Evolutionary conservation across 2,329 filamentous ascomycete species (phyloP).

Genomic region (Claviceps spartinae): DNA sequence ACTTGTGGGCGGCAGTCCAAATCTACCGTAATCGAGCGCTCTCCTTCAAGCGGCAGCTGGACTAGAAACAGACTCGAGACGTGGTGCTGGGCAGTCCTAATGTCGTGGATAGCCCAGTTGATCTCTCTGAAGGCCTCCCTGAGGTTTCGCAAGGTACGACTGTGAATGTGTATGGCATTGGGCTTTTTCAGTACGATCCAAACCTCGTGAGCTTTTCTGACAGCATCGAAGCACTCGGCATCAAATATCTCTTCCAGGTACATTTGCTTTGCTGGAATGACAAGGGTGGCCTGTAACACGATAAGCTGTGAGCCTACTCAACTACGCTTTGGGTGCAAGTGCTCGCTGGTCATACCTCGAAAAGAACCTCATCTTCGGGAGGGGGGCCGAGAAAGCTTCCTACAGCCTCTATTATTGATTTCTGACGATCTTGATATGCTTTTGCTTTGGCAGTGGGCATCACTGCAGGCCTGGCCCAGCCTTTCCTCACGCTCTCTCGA

Average conservation of each 20-base stretch:
- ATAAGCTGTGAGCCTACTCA: slow-evolving; percentile 1
- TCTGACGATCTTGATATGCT: slow-evolving; percentile 9
- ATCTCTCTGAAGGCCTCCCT: slow-evolving; percentile 15
- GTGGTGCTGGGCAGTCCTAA: slow-evolving; percentile 16
- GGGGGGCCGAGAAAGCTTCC: slow-evolving; percentile 13
- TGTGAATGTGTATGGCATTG: slow-evolving; percentile 15
- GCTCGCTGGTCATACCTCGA: slow-evolving; percentile 12
- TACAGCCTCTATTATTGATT: slow-evolving; percentile 7
- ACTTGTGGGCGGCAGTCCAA: slow-evolving; percentile 14
- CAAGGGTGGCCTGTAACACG: slow-evolving; percentile 12
- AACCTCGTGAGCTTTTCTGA: slow-evolving; percentile 16
- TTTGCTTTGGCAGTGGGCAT: slow-evolving; percentile 14
- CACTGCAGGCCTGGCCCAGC: background rate
- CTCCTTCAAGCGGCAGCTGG: slow-evolving; percentile 12
- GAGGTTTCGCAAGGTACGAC: slow-evolving; percentile 12
- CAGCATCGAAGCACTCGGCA: slow-evolving; percentile 12
- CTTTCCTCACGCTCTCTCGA: background rate
- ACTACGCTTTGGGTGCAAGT: too few species aligned
- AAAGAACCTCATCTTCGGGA: slow-evolving; percentile 10
- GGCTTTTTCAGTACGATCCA: slow-evolving; percentile 17
- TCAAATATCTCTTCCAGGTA: slow-evolving; percentile 15
- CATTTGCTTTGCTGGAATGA: slow-evolving; percentile 17
- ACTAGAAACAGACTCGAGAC: slow-evolving; percentile 14
- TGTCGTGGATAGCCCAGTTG: slow-evolving; percentile 20
- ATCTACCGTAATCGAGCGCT: slow-evolving; percentile 11